Percentiles rank a stretch among this genome's conserved stretches.
Conservation (phyloP, 2,329 filamentous ascomycete species). For the Penicillium sp. region DNA sequence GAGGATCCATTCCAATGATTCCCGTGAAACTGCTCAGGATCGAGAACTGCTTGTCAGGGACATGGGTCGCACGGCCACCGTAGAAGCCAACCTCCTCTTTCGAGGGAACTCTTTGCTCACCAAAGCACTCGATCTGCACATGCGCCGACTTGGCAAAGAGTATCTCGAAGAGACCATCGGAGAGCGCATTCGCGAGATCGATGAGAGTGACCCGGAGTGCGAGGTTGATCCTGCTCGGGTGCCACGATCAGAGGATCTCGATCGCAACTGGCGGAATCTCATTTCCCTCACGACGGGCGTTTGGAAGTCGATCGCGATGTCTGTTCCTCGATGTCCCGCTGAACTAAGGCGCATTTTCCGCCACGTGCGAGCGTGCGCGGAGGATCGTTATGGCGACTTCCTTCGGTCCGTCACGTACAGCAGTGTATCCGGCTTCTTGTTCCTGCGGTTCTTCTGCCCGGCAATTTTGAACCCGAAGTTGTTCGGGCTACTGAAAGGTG, state of each 20-base stretch:
- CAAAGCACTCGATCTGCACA: slow-evolving; percentile 88
- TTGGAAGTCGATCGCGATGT: slow-evolving; percentile 75
- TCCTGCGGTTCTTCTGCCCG: slow-evolving; percentile 90
- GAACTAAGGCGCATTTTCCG: slow-evolving; percentile 82
- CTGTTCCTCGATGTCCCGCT: slow-evolving; percentile 67
- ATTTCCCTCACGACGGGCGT: slow-evolving; percentile 72
- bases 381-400: slow-evolving; percentile 91
- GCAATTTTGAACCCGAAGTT: slow-evolving; percentile 94
- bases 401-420: slow-evolving; percentile 85
- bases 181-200: slow-evolving; percentile 83
- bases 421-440: slow-evolving; percentile 89
- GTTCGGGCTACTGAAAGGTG: slow-evolving; percentile 74
- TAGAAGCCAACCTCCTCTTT: slow-evolving; percentile 90
- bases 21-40: slow-evolving; percentile 51
- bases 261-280: slow-evolving; percentile 75
- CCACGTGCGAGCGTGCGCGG: slow-evolving; percentile 85
- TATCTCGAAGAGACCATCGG: slow-evolving; percentile 82
- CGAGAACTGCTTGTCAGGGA: slow-evolving; percentile 57
- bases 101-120: slow-evolving; percentile 91
- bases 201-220: slow-evolving; percentile 82
- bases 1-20: slow-evolving; percentile 59
- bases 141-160: slow-evolving; percentile 88
- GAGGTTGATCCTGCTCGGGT: slow-evolving; percentile 89
- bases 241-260: slow-evolving; percentile 60
- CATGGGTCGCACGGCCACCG: slow-evolving; percentile 57